Evolutionary conservation across 176 grass and related monocot species (phyloP), one percentile per base, ranked within the genome.

Genomic region (Dendrocalamus sinicus): DNA sequence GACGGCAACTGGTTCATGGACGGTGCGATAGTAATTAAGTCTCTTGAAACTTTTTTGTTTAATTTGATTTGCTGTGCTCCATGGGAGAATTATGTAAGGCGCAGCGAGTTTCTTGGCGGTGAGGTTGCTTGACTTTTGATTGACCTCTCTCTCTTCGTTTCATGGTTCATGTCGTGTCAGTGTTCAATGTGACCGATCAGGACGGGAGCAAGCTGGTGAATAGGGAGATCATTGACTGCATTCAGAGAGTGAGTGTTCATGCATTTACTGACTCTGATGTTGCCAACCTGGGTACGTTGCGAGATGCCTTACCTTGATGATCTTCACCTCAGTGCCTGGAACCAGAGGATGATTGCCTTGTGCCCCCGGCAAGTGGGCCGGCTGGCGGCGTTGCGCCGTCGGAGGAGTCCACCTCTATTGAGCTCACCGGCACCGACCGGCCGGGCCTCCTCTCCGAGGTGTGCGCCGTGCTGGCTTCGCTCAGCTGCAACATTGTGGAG

Each of bases 181-280:
- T 92, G 46, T 95, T 95, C 81, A 91, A 95, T 95, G 93, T 92
- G 63, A 91, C 91, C 9, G 85, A 95, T 88, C 81, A 72, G 43
- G 82, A 90, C 9, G 93, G 93, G 53, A 83, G 63, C 6, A 95
- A 95, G 65, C 64, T 95, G 47, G 16, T 71, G 52, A 73, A 88
- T 54, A 83, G 9, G 62, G 71, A 86, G 72, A 61, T 86, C 51
- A 92, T 90, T 12, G 89, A 91, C 54, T 75, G 76, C 44, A 90
- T 95, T 53, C 81, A 95, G 83, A 82, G 88, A 50, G 93, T 95
- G 84, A 82, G 77, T 45, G 8, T 39, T 11, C 12, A 44, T 41
- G 17, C 8, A 44, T 41, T 86, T 54, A 66, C 37, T 65, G 40
- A 24, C n/a, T 55, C n/a, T 61, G 41, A 52, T 62, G 46, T 72